Base-by-base conservation (phyloP, 2,329 filamentous ascomycete species). In the Polytolypa hystricis region DNA sequence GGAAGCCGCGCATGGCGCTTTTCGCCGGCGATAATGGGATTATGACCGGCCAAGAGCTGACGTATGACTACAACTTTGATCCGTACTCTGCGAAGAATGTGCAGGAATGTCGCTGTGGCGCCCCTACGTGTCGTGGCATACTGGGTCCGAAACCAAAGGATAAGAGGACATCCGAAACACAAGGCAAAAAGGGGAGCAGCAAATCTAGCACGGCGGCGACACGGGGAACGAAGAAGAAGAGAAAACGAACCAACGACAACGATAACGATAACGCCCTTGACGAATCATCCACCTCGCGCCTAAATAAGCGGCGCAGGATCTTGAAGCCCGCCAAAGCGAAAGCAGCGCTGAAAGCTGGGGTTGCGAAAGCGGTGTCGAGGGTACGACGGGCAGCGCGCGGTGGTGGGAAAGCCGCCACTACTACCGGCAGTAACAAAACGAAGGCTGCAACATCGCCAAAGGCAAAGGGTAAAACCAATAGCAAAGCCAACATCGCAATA, bases 21-120 rank as follows among this genome's bases (percentile, higher is more conserved):
- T 98, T 98, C 56, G 91, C 91, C 9, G 89, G 89, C 20, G 82
- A 93, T 49, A 70, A 72, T 32, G 85, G 85, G 10, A 89, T 98
- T 55, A 83, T 83, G 77, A 94, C 87, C 8, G 91, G 91, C 16
- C 86, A 96, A 45, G 91, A 98, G 61, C 68, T 98, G 42, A 96
- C 87, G 0, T 98, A 98, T 57, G 91, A 98, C 67, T 81, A 81
- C 57, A 81, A 81, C 47, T 82, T 82, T 46, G 74, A 80, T 42
- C 70, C 69, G 7, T 74, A 70, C 52, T 77, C 72, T 8, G 66
- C 67, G 43, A 75, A 74, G 50, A 78, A 77, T 45, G 72, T 77
- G 23, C 76, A 80, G 52, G 56, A 69, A 43, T 81, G 77, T 50
- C 70, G 71, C 38, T 81, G 77, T 50, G 76, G 77, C 19, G 66